These are phyloP conservation scores for Byssoonygena ceratinophila DNA, from an alignment of 2,329 filamentous ascomycete species.

Conservation along the genomic window DNA sequence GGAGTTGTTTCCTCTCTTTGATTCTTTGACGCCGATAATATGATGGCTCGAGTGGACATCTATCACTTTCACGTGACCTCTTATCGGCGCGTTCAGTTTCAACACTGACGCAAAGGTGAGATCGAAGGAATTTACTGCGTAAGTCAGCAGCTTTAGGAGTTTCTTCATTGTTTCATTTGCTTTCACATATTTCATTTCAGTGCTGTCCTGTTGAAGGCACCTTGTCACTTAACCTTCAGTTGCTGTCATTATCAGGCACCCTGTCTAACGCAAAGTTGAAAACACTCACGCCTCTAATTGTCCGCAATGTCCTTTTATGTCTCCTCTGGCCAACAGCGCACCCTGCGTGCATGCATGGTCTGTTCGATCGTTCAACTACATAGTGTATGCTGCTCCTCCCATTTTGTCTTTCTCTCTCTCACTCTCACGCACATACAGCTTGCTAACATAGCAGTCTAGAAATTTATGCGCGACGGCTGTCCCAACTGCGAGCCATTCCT, in stretches of 20 bases:
- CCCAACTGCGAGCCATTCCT: slow-evolving; percentile 95
- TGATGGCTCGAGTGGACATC: background rate
- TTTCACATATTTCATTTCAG: too few relatives aligned
- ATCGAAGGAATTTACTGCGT: too few relatives aligned
- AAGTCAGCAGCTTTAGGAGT: too few relatives aligned
- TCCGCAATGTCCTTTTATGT: slow-evolving; percentile 48
- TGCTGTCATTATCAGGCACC: too few relatives aligned
- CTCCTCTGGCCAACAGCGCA: slow-evolving; percentile 64
- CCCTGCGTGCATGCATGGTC: slow-evolving; percentile 94
- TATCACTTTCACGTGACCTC: background rate
- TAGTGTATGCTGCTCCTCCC: slow-evolving; percentile 41
- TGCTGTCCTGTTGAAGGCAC: too few relatives aligned
- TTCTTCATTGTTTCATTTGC: too few relatives aligned
- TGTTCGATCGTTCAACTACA: slow-evolving; percentile 88
- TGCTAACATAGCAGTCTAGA: slow-evolving; percentile 38
- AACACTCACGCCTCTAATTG: background rate
- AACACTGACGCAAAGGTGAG: background rate
- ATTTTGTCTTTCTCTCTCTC: background rate
- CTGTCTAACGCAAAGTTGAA: too few relatives aligned
- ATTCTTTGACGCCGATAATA: background rate
- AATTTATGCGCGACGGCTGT: slow-evolving; percentile 78
- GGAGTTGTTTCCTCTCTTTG: background rate
- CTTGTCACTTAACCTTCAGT: too few relatives aligned
- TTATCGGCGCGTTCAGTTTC: background rate
- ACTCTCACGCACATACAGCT: background rate